Evolutionary conservation across 2,329 filamentous ascomycete species (phyloP).

Genomic region (Chaetomiaceae sp.): DNA sequence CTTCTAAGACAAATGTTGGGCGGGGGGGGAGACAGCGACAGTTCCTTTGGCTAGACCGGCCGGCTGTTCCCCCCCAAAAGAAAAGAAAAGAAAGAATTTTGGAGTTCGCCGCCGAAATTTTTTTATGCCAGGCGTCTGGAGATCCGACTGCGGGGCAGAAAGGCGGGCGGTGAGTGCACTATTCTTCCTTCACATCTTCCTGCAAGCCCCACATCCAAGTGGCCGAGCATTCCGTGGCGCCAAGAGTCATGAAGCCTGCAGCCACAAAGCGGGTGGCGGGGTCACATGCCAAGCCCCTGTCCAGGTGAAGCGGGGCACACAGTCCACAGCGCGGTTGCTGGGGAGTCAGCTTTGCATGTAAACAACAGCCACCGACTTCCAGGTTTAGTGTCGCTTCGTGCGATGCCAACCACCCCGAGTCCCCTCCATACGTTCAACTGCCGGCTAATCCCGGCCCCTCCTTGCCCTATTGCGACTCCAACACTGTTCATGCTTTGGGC

Average conservation of each 20-base stretch:
- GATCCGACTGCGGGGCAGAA: constrained; percentile 18
- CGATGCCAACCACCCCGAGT: constrained; percentile 13
- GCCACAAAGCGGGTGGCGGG: no score
- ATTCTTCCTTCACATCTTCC: no score
- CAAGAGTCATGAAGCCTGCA: no score
- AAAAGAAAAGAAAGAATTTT: constrained; percentile 21
- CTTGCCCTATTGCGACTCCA: constrained; percentile 13
- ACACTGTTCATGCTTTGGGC: constrained; percentile 11
- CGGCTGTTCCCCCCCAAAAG: constrained; percentile 26
- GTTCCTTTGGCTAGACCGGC: constrained; percentile 15
- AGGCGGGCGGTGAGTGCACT: constrained; percentile 22
- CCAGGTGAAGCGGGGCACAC: no score
- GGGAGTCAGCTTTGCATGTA: constrained; percentile 19
- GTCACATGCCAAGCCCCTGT: no score
- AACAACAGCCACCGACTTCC: constrained; percentile 18
- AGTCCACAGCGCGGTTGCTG: constrained; percentile 16
- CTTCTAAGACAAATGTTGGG: constrained; percentile 7
- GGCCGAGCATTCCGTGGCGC: no score
- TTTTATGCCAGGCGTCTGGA: constrained; percentile 17
- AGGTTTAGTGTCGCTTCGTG: no score
- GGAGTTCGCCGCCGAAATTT: constrained; percentile 18
- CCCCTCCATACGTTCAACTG: not conserved
- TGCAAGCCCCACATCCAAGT: not conserved
- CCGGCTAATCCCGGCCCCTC: constrained; percentile 20
- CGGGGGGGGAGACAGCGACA: constrained; percentile 23